Conservation (phyloP, 176 grass and related monocot species). For the Musa itinerans region DNA sequence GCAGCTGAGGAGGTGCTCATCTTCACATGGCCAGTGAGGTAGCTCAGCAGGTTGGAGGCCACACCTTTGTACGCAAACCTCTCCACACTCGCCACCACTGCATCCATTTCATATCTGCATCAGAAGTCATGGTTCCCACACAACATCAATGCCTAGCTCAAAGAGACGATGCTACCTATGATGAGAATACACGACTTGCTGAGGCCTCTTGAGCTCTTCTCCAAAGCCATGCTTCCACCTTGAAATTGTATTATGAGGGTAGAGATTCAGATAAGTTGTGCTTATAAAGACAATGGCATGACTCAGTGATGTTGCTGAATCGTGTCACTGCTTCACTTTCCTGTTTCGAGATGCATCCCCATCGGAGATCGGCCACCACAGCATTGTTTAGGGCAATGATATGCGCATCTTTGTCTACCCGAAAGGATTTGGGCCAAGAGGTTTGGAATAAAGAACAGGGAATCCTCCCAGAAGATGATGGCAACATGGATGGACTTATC, state of each 20-base stretch:
- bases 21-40: slow-evolving; percentile 55
- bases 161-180: slow-evolving; percentile 45
- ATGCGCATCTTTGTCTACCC: too few relatives aligned
- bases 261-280: neutral
- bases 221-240: slow-evolving; percentile 11
- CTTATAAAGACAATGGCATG: neutral
- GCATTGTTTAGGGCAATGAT: too few relatives aligned
- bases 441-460: neutral
- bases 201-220: slow-evolving; percentile 27
- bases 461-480: neutral
- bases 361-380: too few relatives aligned
- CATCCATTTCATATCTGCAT: neutral
- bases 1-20: slow-evolving; percentile 85
- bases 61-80: slow-evolving; percentile 88
- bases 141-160: too few relatives aligned
- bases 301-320: too few relatives aligned
- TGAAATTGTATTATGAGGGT: neutral
- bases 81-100: slow-evolving; percentile 80
- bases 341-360: too few relatives aligned
- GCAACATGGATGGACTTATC: neutral
- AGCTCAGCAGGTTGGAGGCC: slow-evolving; percentile 80
- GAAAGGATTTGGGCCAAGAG: neutral
- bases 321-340: too few relatives aligned
- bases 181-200: slow-evolving; percentile 60
- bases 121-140: neutral